Conservation (phyloP, 805 yeast genomes). For the Priceomyces carsonii region DNA sequence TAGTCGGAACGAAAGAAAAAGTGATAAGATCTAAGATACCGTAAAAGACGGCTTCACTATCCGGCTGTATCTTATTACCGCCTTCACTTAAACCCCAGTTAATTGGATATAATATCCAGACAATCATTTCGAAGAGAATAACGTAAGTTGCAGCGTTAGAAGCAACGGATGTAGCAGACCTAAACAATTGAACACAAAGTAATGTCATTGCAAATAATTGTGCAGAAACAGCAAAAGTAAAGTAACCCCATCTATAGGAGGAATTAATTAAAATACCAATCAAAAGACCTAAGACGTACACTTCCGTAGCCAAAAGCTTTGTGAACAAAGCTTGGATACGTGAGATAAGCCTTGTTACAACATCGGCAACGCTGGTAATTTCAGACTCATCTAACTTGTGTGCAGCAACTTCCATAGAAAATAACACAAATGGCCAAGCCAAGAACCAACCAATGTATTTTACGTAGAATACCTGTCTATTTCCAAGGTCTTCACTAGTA, state of each 20-base stretch:
- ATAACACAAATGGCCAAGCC: constrained; percentile 47
- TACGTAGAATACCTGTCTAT: constrained; percentile 57
- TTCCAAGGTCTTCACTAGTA: constrained; percentile 25
- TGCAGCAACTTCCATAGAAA: constrained; percentile 28
- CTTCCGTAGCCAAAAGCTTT: constrained; percentile 45
- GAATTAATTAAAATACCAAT: constrained; percentile 57
- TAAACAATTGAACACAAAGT: constrained; percentile 13
- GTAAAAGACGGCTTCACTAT: constrained; percentile 58
- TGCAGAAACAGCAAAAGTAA: constrained; percentile 51
- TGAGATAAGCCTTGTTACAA: constrained; percentile 28
- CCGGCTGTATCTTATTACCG: constrained; percentile 61
- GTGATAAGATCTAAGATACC: constrained; percentile 56
- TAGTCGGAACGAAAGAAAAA: constrained; percentile 43
- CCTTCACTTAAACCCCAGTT: constrained; percentile 60
- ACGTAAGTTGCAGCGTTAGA: constrained; percentile 13
- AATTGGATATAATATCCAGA: constrained; percentile 52
- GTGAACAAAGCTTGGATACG: constrained; percentile 38
- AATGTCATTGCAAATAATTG: constrained; percentile 42
- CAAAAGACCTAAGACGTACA: constrained; percentile 53
- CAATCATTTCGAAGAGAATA: constrained; percentile 33
- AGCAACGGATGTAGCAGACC: constrained; percentile 7
- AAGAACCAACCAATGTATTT: constrained; percentile 60
- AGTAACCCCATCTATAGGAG: constrained; percentile 71
- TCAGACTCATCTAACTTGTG: constrained; percentile 32
- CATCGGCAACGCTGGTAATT: constrained; percentile 26